Evolutionary conservation across 345 rosid genomes (phyloP).

Genomic region (Gossypium rotundifolium): DNA sequence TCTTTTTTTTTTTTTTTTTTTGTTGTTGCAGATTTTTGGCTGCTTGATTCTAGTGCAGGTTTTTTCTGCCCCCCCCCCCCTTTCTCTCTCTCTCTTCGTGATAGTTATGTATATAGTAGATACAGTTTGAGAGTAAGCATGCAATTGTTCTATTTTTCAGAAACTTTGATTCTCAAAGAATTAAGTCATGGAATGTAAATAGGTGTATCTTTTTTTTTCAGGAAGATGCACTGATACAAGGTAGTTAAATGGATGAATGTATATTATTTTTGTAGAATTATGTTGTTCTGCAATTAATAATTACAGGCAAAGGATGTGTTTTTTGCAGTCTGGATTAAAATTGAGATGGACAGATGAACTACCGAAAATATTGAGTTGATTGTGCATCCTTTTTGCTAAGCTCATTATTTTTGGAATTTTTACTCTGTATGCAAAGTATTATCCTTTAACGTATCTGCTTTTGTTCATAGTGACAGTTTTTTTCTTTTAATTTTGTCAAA

Average conservation of each 20-base stretch:
- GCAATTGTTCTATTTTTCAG: background rate
- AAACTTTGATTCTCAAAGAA: constrained; percentile 8
- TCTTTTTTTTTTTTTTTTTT: background rate
- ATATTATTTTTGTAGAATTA: background rate
- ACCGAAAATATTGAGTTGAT: background rate
- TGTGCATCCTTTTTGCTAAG: background rate
- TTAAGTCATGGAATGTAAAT: background rate
- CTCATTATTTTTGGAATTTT: background rate
- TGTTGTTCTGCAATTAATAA: background rate
- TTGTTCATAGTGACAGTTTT: too few relatives aligned
- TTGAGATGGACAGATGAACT: background rate
- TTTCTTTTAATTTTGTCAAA: too few relatives aligned
- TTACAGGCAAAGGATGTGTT: background rate
- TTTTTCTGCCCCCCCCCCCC: background rate
- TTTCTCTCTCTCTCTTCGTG: background rate
- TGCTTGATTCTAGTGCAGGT: constrained; percentile 20
- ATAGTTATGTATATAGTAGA: constrained; percentile 21
- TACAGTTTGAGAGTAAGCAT: constrained; percentile 6
- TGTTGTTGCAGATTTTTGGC: constrained; percentile 3
- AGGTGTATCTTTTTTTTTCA: background rate
- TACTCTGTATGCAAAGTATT: too few relatives aligned
- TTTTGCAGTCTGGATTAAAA: background rate
- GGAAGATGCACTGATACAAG: background rate
- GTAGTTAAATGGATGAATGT: background rate
- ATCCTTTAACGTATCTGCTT: too few relatives aligned